Conservation (phyloP, 306 rosid species). For the Rosa chinensis region DNA sequence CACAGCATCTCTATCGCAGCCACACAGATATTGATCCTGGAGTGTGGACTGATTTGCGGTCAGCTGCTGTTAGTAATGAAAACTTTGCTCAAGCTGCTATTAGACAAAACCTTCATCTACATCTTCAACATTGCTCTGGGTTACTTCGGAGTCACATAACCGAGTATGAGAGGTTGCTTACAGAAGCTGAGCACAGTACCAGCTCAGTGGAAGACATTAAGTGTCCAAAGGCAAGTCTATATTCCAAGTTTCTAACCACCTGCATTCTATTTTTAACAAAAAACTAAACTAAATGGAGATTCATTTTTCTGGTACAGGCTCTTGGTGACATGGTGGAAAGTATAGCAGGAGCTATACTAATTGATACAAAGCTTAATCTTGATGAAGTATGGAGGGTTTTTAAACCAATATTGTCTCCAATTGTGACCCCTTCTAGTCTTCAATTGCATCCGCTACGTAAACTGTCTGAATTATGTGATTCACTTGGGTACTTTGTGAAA, state of each 20-base stretch:
- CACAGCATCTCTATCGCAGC: slow-evolving; percentile 63
- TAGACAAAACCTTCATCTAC: slow-evolving; percentile 56
- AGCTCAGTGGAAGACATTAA: slow-evolving; percentile 35
- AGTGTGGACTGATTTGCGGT: slow-evolving; percentile 82
- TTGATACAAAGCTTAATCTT: slow-evolving; percentile 73
- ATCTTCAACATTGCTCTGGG: slow-evolving; percentile 74
- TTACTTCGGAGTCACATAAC: slow-evolving; percentile 56
- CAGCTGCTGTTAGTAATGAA: slow-evolving; percentile 86
- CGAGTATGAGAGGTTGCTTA: slow-evolving; percentile 50
- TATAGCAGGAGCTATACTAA: slow-evolving; percentile 79
- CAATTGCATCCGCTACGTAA: slow-evolving; percentile 69
- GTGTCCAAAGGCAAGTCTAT: slow-evolving; percentile 64
- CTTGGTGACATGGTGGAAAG: slow-evolving; percentile 96
- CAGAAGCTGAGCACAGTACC: slow-evolving; percentile 39
- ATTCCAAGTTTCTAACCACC: neutral
- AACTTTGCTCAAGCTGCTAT: slow-evolving; percentile 82
- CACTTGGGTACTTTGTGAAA: slow-evolving; percentile 71
- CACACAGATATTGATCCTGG: slow-evolving; percentile 67
- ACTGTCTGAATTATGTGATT: slow-evolving; percentile 59
- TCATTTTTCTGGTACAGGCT: slow-evolving; percentile 37
- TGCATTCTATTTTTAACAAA: neutral
- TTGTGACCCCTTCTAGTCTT: slow-evolving; percentile 87
- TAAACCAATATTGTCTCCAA: slow-evolving; percentile 73
- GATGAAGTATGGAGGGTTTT: slow-evolving; percentile 73
- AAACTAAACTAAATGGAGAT: neutral